Percentiles rank a stretch among this genome's conserved stretches.
phyloP scores from a whole-genome alignment of 768 basidiomycete genomes.

The Amylocystis lapponica region DNA sequence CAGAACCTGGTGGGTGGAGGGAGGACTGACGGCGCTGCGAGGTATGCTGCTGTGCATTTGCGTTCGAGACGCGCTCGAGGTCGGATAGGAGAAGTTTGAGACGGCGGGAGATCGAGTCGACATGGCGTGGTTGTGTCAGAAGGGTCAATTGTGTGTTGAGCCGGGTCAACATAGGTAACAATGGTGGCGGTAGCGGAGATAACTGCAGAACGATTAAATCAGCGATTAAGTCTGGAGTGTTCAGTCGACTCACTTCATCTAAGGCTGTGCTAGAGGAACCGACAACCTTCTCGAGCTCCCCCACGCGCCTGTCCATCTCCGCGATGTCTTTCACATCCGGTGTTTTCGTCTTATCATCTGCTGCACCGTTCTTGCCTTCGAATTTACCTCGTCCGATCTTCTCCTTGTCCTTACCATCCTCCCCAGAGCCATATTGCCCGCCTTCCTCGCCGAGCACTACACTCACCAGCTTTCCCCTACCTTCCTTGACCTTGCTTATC shows the following conservation, averaged over 20 bases:
- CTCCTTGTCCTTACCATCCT: constrained; percentile 7
- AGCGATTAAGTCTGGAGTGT: not conserved
- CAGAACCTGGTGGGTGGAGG: constrained; percentile 10
- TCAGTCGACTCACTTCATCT: constrained; percentile 63
- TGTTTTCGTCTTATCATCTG: constrained; percentile 1
- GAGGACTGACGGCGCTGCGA: constrained; percentile 21
- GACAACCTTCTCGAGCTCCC: constrained; percentile 75
- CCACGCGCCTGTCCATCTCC: constrained; percentile 80
- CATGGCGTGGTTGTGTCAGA: constrained; percentile 91
- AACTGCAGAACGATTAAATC: constrained; percentile 34
- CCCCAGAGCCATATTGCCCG: constrained; percentile 7
- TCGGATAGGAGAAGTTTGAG: constrained; percentile 91
- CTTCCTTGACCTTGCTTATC: constrained; percentile 60
- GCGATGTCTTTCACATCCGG: constrained; percentile 45
- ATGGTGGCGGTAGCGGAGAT: constrained; percentile 68
- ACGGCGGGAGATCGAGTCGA: constrained; percentile 91
- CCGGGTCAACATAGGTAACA: constrained; percentile 76
- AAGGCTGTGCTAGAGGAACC: constrained; percentile 75
- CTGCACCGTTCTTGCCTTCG: not conserved
- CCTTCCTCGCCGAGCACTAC: constrained; percentile 38
- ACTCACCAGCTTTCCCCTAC: constrained; percentile 57
- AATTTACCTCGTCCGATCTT: constrained; percentile 7
- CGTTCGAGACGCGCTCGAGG: constrained; percentile 68
- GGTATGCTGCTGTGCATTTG: constrained; percentile 35
- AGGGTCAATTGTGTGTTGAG: constrained; percentile 83